Conservation (phyloP, 352 stramenopile genomes). For the Hyaloperonospora brassicae region DNA sequence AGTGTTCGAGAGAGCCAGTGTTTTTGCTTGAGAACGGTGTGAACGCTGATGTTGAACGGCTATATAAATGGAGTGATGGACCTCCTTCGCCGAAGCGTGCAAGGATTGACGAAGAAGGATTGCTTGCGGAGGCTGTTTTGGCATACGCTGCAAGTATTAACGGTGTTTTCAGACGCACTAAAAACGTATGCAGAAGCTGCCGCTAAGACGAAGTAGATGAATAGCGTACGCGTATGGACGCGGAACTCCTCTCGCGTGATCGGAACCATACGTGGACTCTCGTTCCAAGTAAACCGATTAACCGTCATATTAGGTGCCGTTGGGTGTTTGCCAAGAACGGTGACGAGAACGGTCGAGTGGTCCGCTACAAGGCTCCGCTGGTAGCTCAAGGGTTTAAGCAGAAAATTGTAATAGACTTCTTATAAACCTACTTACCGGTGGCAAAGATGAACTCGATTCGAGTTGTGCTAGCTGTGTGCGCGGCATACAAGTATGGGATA, state of each 20-base stretch:
- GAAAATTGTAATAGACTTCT: neutral
- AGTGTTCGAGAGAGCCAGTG: conserved; percentile 1
- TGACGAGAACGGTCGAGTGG: conserved; percentile 1
- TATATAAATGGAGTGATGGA: conserved; percentile 10
- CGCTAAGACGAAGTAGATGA: too few species aligned
- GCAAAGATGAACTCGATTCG: conserved; percentile 34
- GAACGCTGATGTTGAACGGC: conserved; percentile 6
- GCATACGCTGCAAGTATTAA: conserved; percentile 10
- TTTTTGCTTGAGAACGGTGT: conserved; percentile 3
- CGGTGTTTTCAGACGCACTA: too few species aligned
- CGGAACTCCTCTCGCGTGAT: too few species aligned
- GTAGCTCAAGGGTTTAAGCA: neutral
- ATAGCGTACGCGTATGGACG: too few species aligned
- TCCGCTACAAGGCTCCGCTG: neutral
- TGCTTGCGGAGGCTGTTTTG: conserved; percentile 8
- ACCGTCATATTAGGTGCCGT: neutral
- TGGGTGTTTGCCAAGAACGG: conserved; percentile 1
- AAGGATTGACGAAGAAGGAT: conserved; percentile 7
- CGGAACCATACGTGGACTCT: too few species aligned
- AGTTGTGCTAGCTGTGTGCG: conserved; percentile 10
- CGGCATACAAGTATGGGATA: conserved; percentile 1
- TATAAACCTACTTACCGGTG: conserved; percentile 16
- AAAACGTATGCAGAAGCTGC: too few species aligned
- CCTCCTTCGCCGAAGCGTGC: conserved; percentile 6
- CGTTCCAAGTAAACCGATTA: neutral